Evolutionary conservation across 768 basidiomycete genomes (phyloP).

Genomic region (Lenzites betulinus): DNA sequence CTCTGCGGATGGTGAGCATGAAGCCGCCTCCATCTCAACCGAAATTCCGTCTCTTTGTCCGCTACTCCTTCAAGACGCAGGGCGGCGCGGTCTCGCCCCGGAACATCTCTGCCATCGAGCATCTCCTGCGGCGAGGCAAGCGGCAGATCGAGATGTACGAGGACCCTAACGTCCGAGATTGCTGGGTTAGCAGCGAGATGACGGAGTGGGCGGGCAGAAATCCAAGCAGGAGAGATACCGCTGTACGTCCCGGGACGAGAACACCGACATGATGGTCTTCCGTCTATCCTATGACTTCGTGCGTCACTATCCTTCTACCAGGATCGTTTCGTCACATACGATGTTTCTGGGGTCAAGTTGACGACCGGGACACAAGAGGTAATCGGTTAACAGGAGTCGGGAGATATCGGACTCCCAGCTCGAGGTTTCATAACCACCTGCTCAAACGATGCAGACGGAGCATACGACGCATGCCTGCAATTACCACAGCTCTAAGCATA

Average conservation of each 20-base stretch:
- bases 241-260: no score
- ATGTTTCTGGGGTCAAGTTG: no score
- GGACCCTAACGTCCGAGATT: conserved; percentile 66
- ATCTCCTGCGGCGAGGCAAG: conserved; percentile 68
- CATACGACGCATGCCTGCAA: conserved; percentile 8
- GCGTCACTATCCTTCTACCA: no score
- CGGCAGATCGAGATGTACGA: conserved; percentile 74
- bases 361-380: no score
- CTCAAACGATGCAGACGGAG: no score
- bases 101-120: conserved; percentile 70
- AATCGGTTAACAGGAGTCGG: no score
- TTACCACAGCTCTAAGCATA: conserved; percentile 1
- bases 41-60: conserved; percentile 69
- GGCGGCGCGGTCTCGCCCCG: conserved; percentile 62
- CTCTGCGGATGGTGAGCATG: conserved; percentile 69
- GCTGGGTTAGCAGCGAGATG: conserved; percentile 75
- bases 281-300: no score
- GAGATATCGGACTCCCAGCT: no score
- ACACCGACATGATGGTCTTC: no score
- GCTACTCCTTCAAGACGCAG: conserved; percentile 68
- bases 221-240: conserved; percentile 21
- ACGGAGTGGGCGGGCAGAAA: conserved; percentile 54
- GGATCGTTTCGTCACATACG: no score
- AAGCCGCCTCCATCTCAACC: conserved; percentile 63
- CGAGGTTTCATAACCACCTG: no score